phyloP scores from a whole-genome alignment of 306 rosid species.

The Vigna unguiculata region DNA sequence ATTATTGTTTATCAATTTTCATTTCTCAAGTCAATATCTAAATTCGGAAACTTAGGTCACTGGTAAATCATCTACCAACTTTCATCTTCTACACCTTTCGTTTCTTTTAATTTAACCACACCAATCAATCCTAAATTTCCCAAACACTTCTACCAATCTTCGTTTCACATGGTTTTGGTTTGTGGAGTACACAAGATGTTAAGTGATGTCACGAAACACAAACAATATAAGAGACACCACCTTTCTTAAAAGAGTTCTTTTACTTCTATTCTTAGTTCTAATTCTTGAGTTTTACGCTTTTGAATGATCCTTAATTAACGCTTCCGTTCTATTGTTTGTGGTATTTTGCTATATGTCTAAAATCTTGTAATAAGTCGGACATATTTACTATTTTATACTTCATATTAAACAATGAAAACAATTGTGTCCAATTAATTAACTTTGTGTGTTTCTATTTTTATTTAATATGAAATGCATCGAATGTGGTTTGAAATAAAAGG shows the following conservation, averaged over 20 bases:
- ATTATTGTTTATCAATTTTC: not conserved
- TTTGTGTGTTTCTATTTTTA: too few species aligned
- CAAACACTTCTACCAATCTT: not conserved
- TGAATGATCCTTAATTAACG: not conserved
- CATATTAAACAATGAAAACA: too few species aligned
- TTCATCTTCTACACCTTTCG: not conserved
- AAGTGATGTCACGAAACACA: too few species aligned
- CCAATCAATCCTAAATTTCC: not conserved
- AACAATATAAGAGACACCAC: too few species aligned
- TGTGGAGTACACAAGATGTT: too few species aligned
- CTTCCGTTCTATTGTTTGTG: not conserved
- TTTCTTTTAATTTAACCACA: not conserved
- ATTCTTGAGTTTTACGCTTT: not conserved
- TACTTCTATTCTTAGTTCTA: not conserved
- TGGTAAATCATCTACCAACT: conserved; percentile 41
- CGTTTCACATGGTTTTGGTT: not conserved
- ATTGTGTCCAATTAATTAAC: too few species aligned
- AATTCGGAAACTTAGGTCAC: conserved; percentile 37
- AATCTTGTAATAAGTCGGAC: not conserved
- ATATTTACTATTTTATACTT: not conserved
- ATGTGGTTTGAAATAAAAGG: too few species aligned
- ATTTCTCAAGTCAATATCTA: conserved; percentile 28
- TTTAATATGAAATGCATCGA: too few species aligned
- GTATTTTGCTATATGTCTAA: not conserved
- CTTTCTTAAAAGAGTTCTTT: too few species aligned